Percentiles rank a stretch among this genome's conserved stretches.
Conservation (phyloP, 1,284 basidiomycete genomes). For the Marasmius sp. region DNA sequence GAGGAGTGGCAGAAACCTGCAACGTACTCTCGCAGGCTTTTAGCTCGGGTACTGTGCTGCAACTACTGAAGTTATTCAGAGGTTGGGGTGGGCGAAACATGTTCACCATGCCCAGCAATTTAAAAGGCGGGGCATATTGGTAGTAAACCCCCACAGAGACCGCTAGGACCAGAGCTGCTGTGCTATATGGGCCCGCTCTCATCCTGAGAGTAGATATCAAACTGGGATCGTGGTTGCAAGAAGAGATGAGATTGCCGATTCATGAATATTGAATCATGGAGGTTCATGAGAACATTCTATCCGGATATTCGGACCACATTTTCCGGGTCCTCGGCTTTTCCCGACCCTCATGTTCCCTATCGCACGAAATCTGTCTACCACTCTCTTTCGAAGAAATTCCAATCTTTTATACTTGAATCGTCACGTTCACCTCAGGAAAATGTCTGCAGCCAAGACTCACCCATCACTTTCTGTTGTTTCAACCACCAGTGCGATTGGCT, state of each 20-base stretch:
- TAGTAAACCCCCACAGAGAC: conserved; percentile 38
- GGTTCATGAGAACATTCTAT: too few relatives aligned
- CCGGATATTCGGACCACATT: too few relatives aligned
- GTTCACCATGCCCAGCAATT: conserved; percentile 34
- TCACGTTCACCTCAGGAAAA: conserved; percentile 21
- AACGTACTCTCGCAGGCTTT: conserved; percentile 65
- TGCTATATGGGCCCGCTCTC: not conserved
- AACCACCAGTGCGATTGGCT: conserved; percentile 41
- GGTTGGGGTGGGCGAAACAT: conserved; percentile 42
- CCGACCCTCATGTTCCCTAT: not conserved
- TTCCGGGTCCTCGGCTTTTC: too few relatives aligned
- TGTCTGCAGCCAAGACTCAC: conserved; percentile 49
- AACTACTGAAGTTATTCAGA: conserved; percentile 43
- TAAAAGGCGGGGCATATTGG: conserved; percentile 38
- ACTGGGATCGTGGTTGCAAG: too few relatives aligned
- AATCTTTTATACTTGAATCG: not conserved
- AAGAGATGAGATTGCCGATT: too few relatives aligned
- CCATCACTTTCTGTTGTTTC: conserved; percentile 52
- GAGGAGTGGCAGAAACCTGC: not conserved
- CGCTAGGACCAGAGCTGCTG: conserved; percentile 19
- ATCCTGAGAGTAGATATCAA: not conserved
- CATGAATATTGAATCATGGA: too few relatives aligned
- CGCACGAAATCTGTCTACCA: not conserved
- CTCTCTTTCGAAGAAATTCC: not conserved
- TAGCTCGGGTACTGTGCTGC: conserved; percentile 48